These are phyloP conservation scores for Metschnikowia bowlesiae DNA, from an alignment of 805 yeast genomes.

Conservation along the genomic window DNA sequence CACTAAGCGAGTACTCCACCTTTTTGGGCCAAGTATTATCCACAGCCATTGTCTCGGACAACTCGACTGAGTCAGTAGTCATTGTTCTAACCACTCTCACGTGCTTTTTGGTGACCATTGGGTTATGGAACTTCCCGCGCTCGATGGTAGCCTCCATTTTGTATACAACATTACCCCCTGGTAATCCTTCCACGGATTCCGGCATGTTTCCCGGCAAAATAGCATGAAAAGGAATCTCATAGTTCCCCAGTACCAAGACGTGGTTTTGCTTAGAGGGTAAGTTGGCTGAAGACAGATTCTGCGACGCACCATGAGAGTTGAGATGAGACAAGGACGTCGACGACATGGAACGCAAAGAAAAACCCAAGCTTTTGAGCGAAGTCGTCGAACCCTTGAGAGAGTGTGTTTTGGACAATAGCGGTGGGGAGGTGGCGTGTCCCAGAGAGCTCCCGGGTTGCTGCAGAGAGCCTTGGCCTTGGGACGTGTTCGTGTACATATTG, in stretches of 20 bases:
- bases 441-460: neutral
- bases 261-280: constrained; percentile 28
- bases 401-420: constrained; percentile 10
- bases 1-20: constrained; percentile 81
- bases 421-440: neutral
- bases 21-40: constrained; percentile 95
- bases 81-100: constrained; percentile 80
- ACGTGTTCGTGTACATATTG: constrained; percentile 25
- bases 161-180: constrained; percentile 70
- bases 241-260: constrained; percentile 65
- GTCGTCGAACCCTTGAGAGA: constrained; percentile 41
- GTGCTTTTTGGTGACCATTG: constrained; percentile 63
- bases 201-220: constrained; percentile 79
- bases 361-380: constrained; percentile 38
- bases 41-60: constrained; percentile 87
- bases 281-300: constrained; percentile 22
- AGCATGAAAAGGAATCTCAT: constrained; percentile 85
- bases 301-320: constrained; percentile 11
- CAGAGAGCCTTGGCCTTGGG: constrained; percentile 7
- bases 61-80: constrained; percentile 80
- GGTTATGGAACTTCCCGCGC: constrained; percentile 69
- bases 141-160: constrained; percentile 76
- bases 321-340: constrained; percentile 19
- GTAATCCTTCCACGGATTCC: constrained; percentile 87
- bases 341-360: constrained; percentile 33